phyloP scores from a whole-genome alignment of 208 protist species.

The Sergeia podlipaevii region DNA sequence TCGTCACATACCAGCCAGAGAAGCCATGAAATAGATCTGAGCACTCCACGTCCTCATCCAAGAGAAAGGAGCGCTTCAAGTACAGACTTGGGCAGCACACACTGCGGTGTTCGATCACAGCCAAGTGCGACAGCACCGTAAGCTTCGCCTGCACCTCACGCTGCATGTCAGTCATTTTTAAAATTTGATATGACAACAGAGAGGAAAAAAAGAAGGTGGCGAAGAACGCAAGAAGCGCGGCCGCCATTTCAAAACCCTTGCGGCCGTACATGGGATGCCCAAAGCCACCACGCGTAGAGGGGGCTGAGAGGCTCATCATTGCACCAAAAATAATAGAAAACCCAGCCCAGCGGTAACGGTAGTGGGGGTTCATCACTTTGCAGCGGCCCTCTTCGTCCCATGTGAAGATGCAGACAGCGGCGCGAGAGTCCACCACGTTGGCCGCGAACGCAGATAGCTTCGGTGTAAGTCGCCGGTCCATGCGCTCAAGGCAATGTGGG shows the following conservation, averaged over 20 bases:
- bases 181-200: conserved; percentile 42
- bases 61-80: conserved; percentile 38
- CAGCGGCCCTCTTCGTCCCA: conserved; percentile 68
- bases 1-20: conserved; percentile 64
- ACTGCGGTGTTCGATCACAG: conserved; percentile 56
- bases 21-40: conserved; percentile 62
- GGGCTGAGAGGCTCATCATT: conserved; percentile 54
- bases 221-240: conserved; percentile 38
- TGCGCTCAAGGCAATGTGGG: conserved; percentile 64
- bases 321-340: conserved; percentile 32
- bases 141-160: conserved; percentile 66
- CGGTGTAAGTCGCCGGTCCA: conserved; percentile 64
- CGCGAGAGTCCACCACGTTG: conserved; percentile 54
- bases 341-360: conserved; percentile 59
- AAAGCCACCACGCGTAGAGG: conserved; percentile 46
- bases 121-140: conserved; percentile 55
- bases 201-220: conserved; percentile 51
- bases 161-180: conserved; percentile 84
- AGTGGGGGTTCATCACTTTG: conserved; percentile 63
- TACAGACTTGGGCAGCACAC: conserved; percentile 59
- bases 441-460: conserved; percentile 63
- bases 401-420: conserved; percentile 70
- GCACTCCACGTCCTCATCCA: conserved; percentile 47
- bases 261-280: conserved; percentile 42
- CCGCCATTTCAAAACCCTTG: conserved; percentile 27